A percentile compares a stretch with the other conserved stretches of the same genome.
Conservation (phyloP, 2,329 filamentous ascomycete genomes). For the Fragosphaeria purpurea region DNA sequence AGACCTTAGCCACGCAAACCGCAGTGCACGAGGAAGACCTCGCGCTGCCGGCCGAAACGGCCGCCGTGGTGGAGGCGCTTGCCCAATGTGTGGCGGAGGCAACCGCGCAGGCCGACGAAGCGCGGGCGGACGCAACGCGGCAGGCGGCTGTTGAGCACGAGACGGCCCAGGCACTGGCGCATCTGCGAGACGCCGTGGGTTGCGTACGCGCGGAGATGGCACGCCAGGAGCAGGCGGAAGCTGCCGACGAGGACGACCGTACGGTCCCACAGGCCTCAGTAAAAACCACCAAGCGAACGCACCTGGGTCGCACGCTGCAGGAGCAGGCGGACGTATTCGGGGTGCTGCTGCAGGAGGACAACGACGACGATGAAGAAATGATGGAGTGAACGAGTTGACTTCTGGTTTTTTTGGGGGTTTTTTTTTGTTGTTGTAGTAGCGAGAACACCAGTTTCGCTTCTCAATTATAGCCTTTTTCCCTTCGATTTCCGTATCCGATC, state of each 20-base stretch:
- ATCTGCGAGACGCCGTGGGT: conserved; percentile 12
- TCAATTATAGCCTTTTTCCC: too few species aligned
- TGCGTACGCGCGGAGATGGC: conserved; percentile 12
- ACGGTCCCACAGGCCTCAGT: conserved; percentile 7
- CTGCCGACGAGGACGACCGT: conserved; percentile 8
- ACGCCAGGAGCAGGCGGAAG: conserved; percentile 8
- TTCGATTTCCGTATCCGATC: too few species aligned
- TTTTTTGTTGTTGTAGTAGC: too few species aligned
- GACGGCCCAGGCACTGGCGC: conserved; percentile 9
- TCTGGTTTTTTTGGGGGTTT: too few species aligned
- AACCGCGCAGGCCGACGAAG: conserved; percentile 55
- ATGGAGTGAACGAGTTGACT: too few species aligned
- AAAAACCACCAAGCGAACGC: conserved; percentile 4
- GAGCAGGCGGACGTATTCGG: conserved; percentile 12
- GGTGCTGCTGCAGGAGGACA: conserved; percentile 4
- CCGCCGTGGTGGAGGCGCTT: conserved; percentile 40
- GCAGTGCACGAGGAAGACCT: background rate
- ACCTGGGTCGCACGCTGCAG: conserved; percentile 12
- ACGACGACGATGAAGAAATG: background rate
- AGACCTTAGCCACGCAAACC: conserved; percentile 1
- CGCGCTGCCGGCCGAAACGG: conserved; percentile 2
- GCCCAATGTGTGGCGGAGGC: conserved; percentile 43
- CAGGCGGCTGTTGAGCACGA: conserved; percentile 11
- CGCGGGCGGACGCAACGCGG: conserved; percentile 26
- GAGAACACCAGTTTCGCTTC: too few species aligned